Base-by-base conservation (phyloP, 495 filamentous ascomycete species). In the Talaromyces wortmannii region DNA sequence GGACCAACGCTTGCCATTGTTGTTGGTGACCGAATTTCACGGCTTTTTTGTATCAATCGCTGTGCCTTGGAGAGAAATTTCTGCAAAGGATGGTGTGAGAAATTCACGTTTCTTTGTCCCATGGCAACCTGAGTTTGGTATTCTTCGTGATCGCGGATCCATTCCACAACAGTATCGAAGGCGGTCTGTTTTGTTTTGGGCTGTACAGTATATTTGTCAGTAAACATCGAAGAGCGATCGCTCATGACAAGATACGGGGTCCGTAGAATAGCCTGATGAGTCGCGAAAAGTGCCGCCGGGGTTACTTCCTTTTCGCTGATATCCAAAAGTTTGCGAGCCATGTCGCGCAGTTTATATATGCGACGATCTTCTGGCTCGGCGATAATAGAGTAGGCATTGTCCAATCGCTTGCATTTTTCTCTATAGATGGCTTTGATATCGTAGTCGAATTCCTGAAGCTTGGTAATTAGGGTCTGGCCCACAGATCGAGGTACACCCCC, bases 21-120 rank as follows among this genome's bases (percentile, higher is more conserved):
- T 3, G 83, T 86, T 53, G 84, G 82, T 5, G 78, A 68, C 10
- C 90, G 83, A 23, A 67, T 66, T 53, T 76, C 71, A 49, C 92
- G 81, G 66, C 84, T 91, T n/a, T 71, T 60, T 45, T 81, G 76
- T 50, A 97, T 87, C 18, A 88, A 62, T 5, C 67, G 66, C 45
- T 78, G 83, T 31, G 87, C 87, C 54, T 88, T 87, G 5, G 67
- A 50, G 10, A 90, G 57, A 62, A 97, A 96, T 3, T 62, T 54
- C 23, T 78, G 61, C 18, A 87, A 61, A 4, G 71, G 75, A 55
- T 76, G 71, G 8, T 62, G 58, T 45, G 55, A 61, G 8, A 63
- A 49, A 15, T 56, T 55, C 5, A 45, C 23, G 23, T 4, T 31
- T 1, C 55, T 55, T 52, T 69, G 64, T 8, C 52, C 55, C 48